Conservation (phyloP, 345 rosid genomes). For the Trapa incisa region DNA sequence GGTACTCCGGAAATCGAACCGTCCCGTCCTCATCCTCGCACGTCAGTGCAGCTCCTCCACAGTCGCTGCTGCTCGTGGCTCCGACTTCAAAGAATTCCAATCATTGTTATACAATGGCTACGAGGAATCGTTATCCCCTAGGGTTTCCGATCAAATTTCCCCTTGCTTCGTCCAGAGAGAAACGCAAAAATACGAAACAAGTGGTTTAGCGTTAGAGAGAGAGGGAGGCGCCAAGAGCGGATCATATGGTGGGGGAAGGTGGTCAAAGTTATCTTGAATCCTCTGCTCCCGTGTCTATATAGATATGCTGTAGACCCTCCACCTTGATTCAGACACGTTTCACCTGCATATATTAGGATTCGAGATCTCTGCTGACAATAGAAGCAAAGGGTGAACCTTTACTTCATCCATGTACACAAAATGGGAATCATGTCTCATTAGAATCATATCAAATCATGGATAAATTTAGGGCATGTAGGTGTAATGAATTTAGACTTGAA, state of each 20-base stretch:
- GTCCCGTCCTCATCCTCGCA: constrained; percentile 4
- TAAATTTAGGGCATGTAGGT: no score
- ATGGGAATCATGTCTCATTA: no score
- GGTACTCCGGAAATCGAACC: neutral
- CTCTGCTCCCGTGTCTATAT: no score
- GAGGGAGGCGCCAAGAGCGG: constrained; percentile 17
- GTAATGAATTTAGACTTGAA: no score
- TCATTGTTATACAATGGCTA: constrained; percentile 7
- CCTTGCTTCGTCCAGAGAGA: neutral
- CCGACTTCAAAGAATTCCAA: neutral
- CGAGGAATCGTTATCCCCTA: constrained; percentile 12
- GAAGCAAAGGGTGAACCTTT: no score
- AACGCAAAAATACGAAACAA: neutral
- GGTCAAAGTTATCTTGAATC: constrained; percentile 5
- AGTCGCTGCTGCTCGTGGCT: neutral
- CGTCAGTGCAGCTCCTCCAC: neutral
- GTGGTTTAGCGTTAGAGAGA: constrained; percentile 2
- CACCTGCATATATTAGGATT: no score
- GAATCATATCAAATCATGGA: no score
- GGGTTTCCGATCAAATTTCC: constrained; percentile 10
- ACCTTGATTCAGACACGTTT: no score
- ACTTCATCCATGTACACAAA: no score
- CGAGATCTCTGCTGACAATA: no score
- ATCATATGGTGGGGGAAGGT: constrained; percentile 19
- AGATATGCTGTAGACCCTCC: no score